Percentiles rank a stretch among this genome's conserved stretches.
Evolutionary conservation across 2,329 filamentous ascomycete species (phyloP).

Genomic region (Sclerotinia minor): DNA sequence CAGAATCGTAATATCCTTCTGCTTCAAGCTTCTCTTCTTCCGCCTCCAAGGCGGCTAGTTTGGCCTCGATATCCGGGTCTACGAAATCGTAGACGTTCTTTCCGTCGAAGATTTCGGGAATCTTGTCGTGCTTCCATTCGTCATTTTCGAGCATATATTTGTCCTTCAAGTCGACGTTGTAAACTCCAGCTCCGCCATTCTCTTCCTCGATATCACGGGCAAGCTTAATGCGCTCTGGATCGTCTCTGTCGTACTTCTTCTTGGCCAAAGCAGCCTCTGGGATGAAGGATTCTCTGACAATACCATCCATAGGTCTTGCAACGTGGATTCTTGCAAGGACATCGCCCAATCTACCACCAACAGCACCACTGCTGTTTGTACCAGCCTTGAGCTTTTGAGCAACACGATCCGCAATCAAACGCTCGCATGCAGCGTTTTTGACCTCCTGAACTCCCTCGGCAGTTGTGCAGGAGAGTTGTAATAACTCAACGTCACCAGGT

Average conservation of each 20-base stretch:
- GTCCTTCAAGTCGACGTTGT: conserved; percentile 87
- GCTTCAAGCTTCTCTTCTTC: conserved; percentile 92
- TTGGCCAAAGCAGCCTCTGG: conserved; percentile 78
- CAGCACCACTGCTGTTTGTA: conserved; percentile 71
- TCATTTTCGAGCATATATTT: conserved; percentile 85
- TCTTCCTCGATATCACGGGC: conserved; percentile 88
- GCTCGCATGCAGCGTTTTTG: conserved; percentile 92
- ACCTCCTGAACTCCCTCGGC: conserved; percentile 91
- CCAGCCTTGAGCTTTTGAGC: conserved; percentile 95
- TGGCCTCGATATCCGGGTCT: conserved; percentile 93
- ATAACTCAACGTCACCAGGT: conserved; percentile 84
- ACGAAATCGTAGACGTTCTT: conserved; percentile 98
- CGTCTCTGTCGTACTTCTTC: conserved; percentile 87
- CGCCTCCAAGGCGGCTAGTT: conserved; percentile 86
- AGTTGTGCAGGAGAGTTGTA: conserved; percentile 93
- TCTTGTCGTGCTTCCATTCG: conserved; percentile 95
- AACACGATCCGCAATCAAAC: conserved; percentile 87
- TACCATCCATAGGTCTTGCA: conserved; percentile 83
- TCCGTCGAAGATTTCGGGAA: conserved; percentile 91
- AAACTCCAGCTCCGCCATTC: conserved; percentile 93
- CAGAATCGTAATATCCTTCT: conserved; percentile 91
- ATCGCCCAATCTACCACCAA: conserved; percentile 81
- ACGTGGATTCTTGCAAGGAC: conserved; percentile 95
- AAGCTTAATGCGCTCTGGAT: conserved; percentile 78
- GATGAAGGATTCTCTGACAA: conserved; percentile 78